Evolutionary conservation across 148 eudicot species (phyloP), one percentile per base, ranked within the genome.

Genomic region (Dianthus caryophyllus): DNA sequence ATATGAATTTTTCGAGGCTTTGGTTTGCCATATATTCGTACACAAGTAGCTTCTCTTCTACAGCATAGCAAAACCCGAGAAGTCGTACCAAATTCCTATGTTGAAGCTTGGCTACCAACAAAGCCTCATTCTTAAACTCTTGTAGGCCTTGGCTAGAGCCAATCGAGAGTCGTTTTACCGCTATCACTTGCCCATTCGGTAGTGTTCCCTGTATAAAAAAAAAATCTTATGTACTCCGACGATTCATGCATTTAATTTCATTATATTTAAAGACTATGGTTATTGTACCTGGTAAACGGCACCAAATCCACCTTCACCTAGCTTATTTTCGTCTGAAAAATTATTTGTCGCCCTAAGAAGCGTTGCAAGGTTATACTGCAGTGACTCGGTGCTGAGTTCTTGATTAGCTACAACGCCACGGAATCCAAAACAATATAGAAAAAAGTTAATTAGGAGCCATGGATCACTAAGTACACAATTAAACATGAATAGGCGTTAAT

Each of bases 121-220:
- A 55, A n/a, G 54, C 60, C 64, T 80, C 80, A 13, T 65, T 79
- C 74, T 71, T 75, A 54, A 79, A 71, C 48, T 75, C 73, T 48
- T 68, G 55, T 16, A 27, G 17, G n/a, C 83, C 77, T 48, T 75
- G 79, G 30, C 65, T 13, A 0, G 83, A 79, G 21, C 18, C 51
- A 33, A 17, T 69, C 1, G 71, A 68, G 12, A 79, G 57, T 49
- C 79, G 68, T 26, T 79, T 79, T 15, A 79, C 82, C 5, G 82
- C 82, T 7, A 79, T 48, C 5, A 50, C 38, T 50, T 58, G 52
- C 12, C 69, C 75, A 57, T 76, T 33, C 5, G 62, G 4, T 18
- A 76, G 14, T 21, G n/a, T 59, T 43, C 83, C 83, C 79, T 79
- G n/a, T 2, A 16, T 31, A 9, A 68, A 2, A 31, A n/a, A n/a